Base-by-base conservation (phyloP, 2,329 filamentous ascomycete genomes). In the Xylariales sp. region DNA sequence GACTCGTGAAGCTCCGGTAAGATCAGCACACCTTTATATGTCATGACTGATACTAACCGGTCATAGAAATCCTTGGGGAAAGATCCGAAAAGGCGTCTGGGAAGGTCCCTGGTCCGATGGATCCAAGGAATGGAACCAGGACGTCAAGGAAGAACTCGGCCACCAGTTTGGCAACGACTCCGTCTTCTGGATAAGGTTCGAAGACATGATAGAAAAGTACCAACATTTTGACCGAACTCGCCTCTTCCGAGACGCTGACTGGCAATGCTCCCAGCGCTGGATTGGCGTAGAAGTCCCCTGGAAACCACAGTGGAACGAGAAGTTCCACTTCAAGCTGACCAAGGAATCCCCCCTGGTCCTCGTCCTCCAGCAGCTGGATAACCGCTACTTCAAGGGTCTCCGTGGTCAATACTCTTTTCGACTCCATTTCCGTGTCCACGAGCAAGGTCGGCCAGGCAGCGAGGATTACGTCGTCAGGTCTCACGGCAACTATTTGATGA, bases 131-230 rank as follows among this genome's bases (percentile, higher is more conserved):
- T 89, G 88, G 83, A 89, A 87, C 0, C 80, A 83, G 0, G 86
- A 88, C 30, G 84, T 84, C 43, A 85, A 88, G 57, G 80, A 83
- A 65, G 87, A 89, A 75, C 83, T 90, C 1, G 82, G 81, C 49
- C 87, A 89, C 73, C 83, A 83, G 36, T 90, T 90, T 64, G 87
- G 87, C 28, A 86, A 85, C 69, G 87, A 90, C 72, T 88, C 86
- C 0, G 86, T 88, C 12, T 90, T 90, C 73, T 90, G 87, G 87
- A 89, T 90, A 66, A 83, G 86, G 1, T 90, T 89, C 73, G 82
- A 86, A 58, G 88, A 90, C 72, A 81, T 91, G 60, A 83, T 90
- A 12, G 84, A 85, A 69, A 90, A 90, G 73, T 90, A 87, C 73
- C 84, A 85, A 56, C 83, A 85, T 70, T 86, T 90, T 61, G 87